Base-by-base conservation (phyloP, 108 stramenopile genomes). In the Cyclotella cryptica region DNA sequence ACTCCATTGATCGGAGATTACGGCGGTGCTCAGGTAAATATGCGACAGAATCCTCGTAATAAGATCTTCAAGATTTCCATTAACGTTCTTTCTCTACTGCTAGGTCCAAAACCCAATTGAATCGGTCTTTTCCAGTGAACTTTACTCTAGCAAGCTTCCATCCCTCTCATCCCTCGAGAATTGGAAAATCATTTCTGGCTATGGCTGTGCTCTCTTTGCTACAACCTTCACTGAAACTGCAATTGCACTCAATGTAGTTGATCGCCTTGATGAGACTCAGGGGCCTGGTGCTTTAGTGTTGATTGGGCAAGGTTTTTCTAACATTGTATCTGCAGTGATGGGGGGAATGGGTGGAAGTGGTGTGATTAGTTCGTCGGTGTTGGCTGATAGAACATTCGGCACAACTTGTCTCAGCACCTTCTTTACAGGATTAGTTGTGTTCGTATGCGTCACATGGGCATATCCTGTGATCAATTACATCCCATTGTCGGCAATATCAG, bases 281-380 rank as follows among this genome's bases (percentile, higher is more conserved):
- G 79, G 79, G 14, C 74, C 78, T 35, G 79, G 79, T 19, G 74
- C 74, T 59, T 40, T 80, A 15, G 79, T 81, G 9, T 52, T 81
- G 26, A 70, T 81, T 40, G 71, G 83, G 1, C 79, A 80, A 41
- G 83, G 83, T 14, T 10, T 79, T 39, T 74, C 77, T 30, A 84
- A 84, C 69, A 52, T 84, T 43, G 67, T 84, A 14, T 62, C 74
- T 60, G 77, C 57, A 44, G 35, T 84, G 12, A 53, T 84, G 68
- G 83, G 83, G 47, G 83, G 83, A 18, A 84, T 84, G 79, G 83
- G 83, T 18, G 74, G 79, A 40, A 64, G 57, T 51, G 83, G 83
- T 14, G 69, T 84, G 14, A 71, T 84, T 18, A 80, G 41, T 41
- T 57, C 75, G 74, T 71, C 57, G 19, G 77, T 84, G 15, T 59